Evolutionary conservation across 805 yeast species (phyloP), one percentile per base, ranked within the genome.

Genomic region (Lachancea nothofagi): DNA sequence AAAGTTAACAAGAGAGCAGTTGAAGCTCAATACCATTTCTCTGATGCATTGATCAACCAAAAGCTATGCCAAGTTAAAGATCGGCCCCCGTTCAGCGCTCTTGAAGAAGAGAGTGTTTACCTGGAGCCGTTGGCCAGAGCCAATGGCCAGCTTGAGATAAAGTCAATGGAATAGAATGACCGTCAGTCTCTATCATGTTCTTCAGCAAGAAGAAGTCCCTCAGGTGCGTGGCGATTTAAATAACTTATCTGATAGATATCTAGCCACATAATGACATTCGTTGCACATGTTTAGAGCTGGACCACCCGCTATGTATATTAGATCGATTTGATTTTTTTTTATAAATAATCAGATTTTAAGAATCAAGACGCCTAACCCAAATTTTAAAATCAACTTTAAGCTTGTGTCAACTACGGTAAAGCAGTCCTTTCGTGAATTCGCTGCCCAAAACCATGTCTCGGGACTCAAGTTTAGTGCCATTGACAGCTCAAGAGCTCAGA

Each of bases 91-190:
- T 89, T 85, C 68, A 59, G 74, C 32, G 85, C 78, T 37, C 88
- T 82, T 19, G 75, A 80, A 63, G 96, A 89, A 71, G 76, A 75
- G 62, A 69, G 72, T 31, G 95, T 88, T 37, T 89, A 87, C 77
- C 75, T 89, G 70, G 90, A 89, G 66, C 96, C 96, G 62, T 72
- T 82, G 64, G 87, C 82, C 14, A 80, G 95, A 57, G 85, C 80
- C 41, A 70, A 66, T 6, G 19, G 24, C 20, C 21, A 18, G 17
- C 26, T 29, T 9, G 18, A 30, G 18, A 17, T 29, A 12, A 12
- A 19, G 12, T 19, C 18, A 12, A 15, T n/a, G 6, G 19, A 5
- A 10, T 4, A n/a, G n/a, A n/a, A n/a, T n/a, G n/a, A n/a, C n/a
- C n/a, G n/a, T n/a, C n/a, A n/a, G n/a, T n/a, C n/a, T n/a, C n/a